phyloP scores from a whole-genome alignment of 768 basidiomycete genomes.

The Phylloporus sp. region DNA sequence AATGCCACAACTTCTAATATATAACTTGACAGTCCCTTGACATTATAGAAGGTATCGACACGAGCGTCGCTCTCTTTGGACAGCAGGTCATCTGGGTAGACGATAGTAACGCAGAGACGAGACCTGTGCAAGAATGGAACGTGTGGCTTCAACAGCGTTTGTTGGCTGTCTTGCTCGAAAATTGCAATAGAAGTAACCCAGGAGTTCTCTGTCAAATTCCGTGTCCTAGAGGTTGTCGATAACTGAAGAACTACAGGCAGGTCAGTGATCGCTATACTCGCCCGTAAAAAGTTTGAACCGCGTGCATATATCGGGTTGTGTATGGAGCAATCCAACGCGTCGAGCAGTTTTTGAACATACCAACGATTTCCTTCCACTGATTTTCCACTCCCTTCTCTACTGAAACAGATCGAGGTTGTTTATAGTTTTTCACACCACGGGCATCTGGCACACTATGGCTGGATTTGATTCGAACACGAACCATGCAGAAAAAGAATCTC shows the following conservation, averaged over 20 bases:
- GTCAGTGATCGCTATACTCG: not conserved
- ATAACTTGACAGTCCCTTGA: conserved; percentile 1
- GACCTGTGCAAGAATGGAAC: conserved; percentile 17
- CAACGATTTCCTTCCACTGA: not conserved
- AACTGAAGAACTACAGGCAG: not conserved
- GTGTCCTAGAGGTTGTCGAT: not conserved
- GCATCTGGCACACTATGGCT: no score
- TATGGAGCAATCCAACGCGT: not conserved
- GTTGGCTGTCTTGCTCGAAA: conserved; percentile 10
- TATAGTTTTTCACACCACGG: not conserved
- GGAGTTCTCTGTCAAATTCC: not conserved
- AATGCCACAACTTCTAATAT: not conserved
- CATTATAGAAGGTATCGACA: conserved; percentile 1
- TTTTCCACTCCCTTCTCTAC: not conserved
- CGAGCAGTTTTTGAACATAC: conserved; percentile 1
- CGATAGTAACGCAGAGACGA: not conserved
- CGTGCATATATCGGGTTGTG: conserved; percentile 11
- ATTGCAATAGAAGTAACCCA: conserved; percentile 24
- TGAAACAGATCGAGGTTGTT: not conserved
- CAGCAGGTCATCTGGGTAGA: not conserved
- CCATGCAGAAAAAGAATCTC: not conserved
- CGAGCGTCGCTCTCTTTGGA: not conserved
- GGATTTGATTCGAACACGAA: not conserved
- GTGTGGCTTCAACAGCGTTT: conserved; percentile 11
- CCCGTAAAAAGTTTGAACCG: conserved; percentile 8